Evolutionary conservation across 163 green algal species (phyloP), one percentile per base, ranked within the genome.

Genomic region (Scenedesmus sp.): DNA sequence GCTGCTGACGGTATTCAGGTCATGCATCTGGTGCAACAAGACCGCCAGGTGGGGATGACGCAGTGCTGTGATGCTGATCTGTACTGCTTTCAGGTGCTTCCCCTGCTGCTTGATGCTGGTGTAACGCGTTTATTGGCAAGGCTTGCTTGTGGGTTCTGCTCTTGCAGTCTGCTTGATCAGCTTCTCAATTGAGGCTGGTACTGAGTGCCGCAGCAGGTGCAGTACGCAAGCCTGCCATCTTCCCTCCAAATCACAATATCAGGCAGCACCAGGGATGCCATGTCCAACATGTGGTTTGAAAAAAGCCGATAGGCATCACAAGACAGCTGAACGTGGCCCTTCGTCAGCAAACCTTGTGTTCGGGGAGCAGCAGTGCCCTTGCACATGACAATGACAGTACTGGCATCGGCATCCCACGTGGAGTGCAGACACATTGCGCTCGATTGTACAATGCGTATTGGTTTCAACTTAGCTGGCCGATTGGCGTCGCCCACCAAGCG

Each of bases 381-480:
- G n/a, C 83, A 59, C 52, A 52, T 88, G 83, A 88, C 83, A 88
- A 34, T 88, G 83, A 77, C 54, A 88, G 83, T 57, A 46, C 66
- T 34, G 57, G 52, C 23, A 46, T 57, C 77, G 15, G 77, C 77
- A 62, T 34, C 6, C 34, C 52, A 85, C 77, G 77, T 52, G 70
- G 70, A 79, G 23, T 13, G 70, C 4, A 79, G 70, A 23, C 70
- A 26, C 16, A 76, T 76, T 76, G 66, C 26, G 16, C 18, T 5
- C 5, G 2, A 6, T 76, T 23, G 26, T 16, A 5, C 5, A 8
- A 8, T 34, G 26, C 66, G 15, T 76, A 34, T 4, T 34, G 3
- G 1, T 34, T 20, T 9, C 8, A 18, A 5, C 26, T 9, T 34
- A 9, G 70, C 70, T 52, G 70, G 23, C 70, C 5, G 23, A 16